Evolutionary conservation across 306 rosid species (phyloP).

Genomic region (Pterocarpus santalinus): DNA sequence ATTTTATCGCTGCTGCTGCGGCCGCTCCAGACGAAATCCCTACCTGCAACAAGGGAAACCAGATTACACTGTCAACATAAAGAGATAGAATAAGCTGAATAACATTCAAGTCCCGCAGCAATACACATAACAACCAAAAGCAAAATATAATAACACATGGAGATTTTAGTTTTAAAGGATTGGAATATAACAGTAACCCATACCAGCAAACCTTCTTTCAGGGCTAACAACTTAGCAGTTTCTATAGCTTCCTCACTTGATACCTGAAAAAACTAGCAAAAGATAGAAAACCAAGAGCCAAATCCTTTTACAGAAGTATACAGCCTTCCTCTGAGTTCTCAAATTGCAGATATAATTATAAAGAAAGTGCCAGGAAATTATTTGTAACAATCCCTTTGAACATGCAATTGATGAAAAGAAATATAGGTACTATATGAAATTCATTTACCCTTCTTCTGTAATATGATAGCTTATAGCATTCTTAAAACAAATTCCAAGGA

Average conservation of each 20-base stretch:
- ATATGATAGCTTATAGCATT: not conserved
- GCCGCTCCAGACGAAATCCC: conserved; percentile 84
- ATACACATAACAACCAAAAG: not conserved
- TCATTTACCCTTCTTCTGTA: not conserved
- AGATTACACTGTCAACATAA: not conserved
- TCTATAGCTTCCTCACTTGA: too few relatives aligned
- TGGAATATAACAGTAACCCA: not conserved
- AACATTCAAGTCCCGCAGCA: not conserved
- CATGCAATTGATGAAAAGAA: not conserved
- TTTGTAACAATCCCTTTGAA: conserved; percentile 7
- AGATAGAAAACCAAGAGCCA: conserved; percentile 5
- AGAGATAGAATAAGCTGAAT: not conserved
- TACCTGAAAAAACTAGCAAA: not conserved
- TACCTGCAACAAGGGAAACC: conserved; percentile 52
- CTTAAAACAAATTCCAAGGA: conserved; percentile 12
- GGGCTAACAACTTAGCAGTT: too few relatives aligned
- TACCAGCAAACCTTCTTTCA: conserved; percentile 48
- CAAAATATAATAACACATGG: not conserved
- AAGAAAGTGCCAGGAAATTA: conserved; percentile 4
- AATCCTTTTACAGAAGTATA: not conserved
- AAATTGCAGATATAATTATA: not conserved
- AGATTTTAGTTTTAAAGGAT: not conserved
- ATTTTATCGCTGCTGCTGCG: conserved; percentile 61
- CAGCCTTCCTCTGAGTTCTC: not conserved
- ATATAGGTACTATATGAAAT: not conserved